These are phyloP conservation scores for Nitzschia sp. DNA, from an alignment of 108 stramenopile genomes.

Conservation along the genomic window DNA sequence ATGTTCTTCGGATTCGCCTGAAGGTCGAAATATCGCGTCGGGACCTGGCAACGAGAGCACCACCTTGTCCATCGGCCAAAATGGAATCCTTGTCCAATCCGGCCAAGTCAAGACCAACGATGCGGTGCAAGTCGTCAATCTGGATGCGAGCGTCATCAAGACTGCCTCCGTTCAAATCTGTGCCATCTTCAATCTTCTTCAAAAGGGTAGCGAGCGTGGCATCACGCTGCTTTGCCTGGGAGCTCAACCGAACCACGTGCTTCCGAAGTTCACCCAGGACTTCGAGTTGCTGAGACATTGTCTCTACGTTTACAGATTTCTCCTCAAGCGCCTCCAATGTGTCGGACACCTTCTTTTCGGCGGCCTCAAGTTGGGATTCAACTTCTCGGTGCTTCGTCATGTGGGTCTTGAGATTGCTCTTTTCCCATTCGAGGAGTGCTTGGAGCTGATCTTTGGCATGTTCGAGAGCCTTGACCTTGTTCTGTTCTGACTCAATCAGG, in stretches of 20 bases:
- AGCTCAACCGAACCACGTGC: conserved; percentile 26
- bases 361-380: conserved; percentile 10
- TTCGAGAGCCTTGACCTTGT: conserved; percentile 39
- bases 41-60: neutral
- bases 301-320: conserved; percentile 16
- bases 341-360: conserved; percentile 8
- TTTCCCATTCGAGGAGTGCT: conserved; percentile 37
- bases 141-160: conserved; percentile 23
- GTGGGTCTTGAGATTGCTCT: conserved; percentile 22
- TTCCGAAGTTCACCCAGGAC: conserved; percentile 22
- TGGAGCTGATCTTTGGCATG: conserved; percentile 35
- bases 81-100: conserved; percentile 26
- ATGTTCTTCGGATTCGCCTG: conserved; percentile 14
- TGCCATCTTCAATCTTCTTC: conserved; percentile 22
- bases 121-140: conserved; percentile 25
- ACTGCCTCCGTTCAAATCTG: neutral
- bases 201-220: conserved; percentile 24
- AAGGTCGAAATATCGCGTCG: conserved; percentile 7
- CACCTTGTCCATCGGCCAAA: conserved; percentile 1
- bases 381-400: conserved; percentile 21
- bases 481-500: conserved; percentile 30
- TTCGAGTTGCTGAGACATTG: conserved; percentile 17
- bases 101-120: conserved; percentile 30
- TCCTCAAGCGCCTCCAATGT: conserved; percentile 18
- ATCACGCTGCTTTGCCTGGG: conserved; percentile 28